These are phyloP conservation scores for Parathielavia appendiculata DNA, from an alignment of 495 filamentous ascomycete genomes.

Conservation along the genomic window DNA sequence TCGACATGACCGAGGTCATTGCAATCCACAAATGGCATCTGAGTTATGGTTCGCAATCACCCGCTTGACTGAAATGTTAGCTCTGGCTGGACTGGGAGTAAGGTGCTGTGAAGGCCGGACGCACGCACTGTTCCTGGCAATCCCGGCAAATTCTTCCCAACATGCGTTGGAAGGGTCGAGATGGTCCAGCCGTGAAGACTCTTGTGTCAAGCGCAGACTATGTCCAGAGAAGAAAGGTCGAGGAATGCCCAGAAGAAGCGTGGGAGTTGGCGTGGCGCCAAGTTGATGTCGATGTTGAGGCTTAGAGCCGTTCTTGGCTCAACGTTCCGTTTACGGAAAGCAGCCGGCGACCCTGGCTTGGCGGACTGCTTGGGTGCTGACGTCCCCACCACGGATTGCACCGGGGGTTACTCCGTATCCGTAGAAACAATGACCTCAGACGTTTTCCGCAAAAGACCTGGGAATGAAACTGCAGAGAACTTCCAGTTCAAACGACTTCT, in stretches of 20 bases:
- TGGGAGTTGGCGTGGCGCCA: not conserved
- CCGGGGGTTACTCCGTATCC: too few relatives aligned
- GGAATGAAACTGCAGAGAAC: too few relatives aligned
- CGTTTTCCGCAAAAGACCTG: too few relatives aligned
- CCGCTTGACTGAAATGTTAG: conserved; percentile 11
- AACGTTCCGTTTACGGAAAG: conserved; percentile 2
- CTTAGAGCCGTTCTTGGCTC: conserved; percentile 10
- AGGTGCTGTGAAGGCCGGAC: not conserved
- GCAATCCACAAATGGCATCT: conserved; percentile 13
- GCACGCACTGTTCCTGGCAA: conserved; percentile 1
- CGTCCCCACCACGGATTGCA: not conserved
- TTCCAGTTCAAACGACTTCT: too few relatives aligned
- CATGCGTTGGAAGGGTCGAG: not conserved
- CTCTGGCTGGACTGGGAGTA: not conserved
- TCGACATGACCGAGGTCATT: conserved; percentile 22
- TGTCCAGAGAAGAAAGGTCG: not conserved
- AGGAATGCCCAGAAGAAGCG: not conserved
- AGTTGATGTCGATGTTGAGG: conserved; percentile 11
- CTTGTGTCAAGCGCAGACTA: not conserved
- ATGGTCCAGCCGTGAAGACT: not conserved
- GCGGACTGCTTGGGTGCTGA: not conserved
- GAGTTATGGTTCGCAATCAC: conserved; percentile 5
- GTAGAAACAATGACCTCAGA: too few relatives aligned
- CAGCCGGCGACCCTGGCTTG: not conserved
- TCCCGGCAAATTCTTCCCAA: not conserved